Base-by-base conservation (phyloP, 331 rosid species). In the Erythrophleum ivorense region DNA sequence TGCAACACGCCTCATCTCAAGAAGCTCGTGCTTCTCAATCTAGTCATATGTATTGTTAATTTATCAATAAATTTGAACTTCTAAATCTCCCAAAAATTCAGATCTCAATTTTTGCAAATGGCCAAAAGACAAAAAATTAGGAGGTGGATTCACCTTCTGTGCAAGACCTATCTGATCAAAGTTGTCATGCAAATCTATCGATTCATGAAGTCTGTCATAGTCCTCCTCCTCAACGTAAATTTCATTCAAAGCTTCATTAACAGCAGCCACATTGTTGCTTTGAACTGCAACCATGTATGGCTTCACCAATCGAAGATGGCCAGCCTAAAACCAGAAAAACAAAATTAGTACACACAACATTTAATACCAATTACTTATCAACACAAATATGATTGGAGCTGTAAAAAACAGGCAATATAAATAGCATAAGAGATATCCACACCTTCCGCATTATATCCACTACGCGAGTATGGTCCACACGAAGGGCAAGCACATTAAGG, bases 271-370 rank as follows among this genome's bases (percentile, higher is more conserved):
- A 67, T 95, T 95, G 92, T 89, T 95, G 89, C 98, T 95, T 90
- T 95, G 98, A 82, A 95, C 98, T 29, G 98, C 94, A 84, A 95
- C 84, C 98, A 95, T 95, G 91, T 95, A 95, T 36, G 97, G 98
- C 92, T 95, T 95, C 84, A 95, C 94, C 33, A 95, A 89, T 80
- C 85, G 91, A 83, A 95, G 88, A 83, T 95, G 94, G 79, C 98
- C 98, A 78, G 97, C 98, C 98, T 95, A 64, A 54, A 3, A 63
- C 59, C 78, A 73, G 45, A 75, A 66, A 81, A 73, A 78, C 71
- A 75, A 75, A 24, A 79, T 69, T 57, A 76, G 78, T 70, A 46
- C 18, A 2, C 14, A 48, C 63, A 33, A 79, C 68, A 72, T 36
- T 79, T 52, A 58, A 79, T 68, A 46, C 76, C 60, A 75, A 72